Percentiles rank a stretch among this genome's conserved stretches.
Evolutionary conservation across 2,329 filamentous ascomycete species (phyloP).

Genomic region (Pestalotiopsis sp.): DNA sequence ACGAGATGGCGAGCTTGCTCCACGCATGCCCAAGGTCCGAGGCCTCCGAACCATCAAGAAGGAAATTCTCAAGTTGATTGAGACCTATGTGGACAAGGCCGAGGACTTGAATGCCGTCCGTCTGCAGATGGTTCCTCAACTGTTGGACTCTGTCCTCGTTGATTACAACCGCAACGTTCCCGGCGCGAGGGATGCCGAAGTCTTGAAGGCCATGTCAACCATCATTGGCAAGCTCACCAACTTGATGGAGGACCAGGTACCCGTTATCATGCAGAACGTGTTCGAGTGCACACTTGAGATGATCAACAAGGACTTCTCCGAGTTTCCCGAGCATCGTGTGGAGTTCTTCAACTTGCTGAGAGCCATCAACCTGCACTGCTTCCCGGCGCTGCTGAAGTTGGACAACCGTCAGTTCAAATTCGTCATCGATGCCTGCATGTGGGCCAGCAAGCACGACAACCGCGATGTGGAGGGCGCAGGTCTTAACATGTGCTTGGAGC

Average conservation of each 20-base stretch:
- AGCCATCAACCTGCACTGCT: slow-evolving; percentile 96
- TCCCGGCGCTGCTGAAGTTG: slow-evolving; percentile 88
- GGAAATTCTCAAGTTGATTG: slow-evolving; percentile 96
- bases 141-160: slow-evolving; percentile 88
- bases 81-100: slow-evolving; percentile 96
- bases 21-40: slow-evolving; percentile 95
- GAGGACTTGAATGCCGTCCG: slow-evolving; percentile 94
- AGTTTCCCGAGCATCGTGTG: slow-evolving; percentile 98
- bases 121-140: slow-evolving; percentile 89
- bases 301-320: slow-evolving; percentile 99
- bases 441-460: slow-evolving; percentile 99
- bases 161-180: slow-evolving; percentile 98
- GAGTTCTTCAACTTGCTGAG: slow-evolving; percentile 98
- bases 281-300: slow-evolving; percentile 98
- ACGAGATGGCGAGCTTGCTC: slow-evolving; percentile 88
- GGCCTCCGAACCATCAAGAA: slow-evolving; percentile 98
- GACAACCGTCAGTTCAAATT: slow-evolving; percentile 98
- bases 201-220: slow-evolving; percentile 95
- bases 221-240: slow-evolving; percentile 94
- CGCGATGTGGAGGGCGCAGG: slow-evolving; percentile 95
- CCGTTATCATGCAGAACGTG: slow-evolving; percentile 96
- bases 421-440: slow-evolving; percentile 98
- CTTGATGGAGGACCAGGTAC: slow-evolving; percentile 97
- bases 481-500: slow-evolving; percentile 95
- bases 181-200: slow-evolving; percentile 92